Base-by-base conservation (phyloP, 495 filamentous ascomycete genomes). In the Pyronema omphalodes region DNA sequence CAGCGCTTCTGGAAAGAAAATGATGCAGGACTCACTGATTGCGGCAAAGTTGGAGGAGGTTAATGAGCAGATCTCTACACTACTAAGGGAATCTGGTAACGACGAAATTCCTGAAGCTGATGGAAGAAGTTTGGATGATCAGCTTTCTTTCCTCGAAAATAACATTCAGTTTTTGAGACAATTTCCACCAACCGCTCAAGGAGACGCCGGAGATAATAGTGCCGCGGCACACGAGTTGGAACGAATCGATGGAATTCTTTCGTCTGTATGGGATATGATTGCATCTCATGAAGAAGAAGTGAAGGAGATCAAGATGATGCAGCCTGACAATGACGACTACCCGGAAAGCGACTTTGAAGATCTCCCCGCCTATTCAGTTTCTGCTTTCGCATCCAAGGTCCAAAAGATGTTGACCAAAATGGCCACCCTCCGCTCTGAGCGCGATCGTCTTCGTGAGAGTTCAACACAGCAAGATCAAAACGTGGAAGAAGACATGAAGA, bases 401-500 rank as follows among this genome's bases (percentile, higher is more conserved):
- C 83, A 86, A 62, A 77, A 76, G 60, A 70, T 96, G 6, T 84
- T 83, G 19, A 52, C 19, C 18, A 52, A 52, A 41, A 8, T 53
- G 7, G 53, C n/a, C 9, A 53, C 23, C 9, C 41, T 57, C 6
- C 47, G 48, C 23, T 9, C 18, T 17, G 37, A 57, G 12, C 37
- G 51, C 3, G 55, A 57, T 34, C 34, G 9, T n/a, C 37, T 57
- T 14, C 19, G 46, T 23, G 45, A 56, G 14, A 23, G 36, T 51
- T 9, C 54, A 37, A 51, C 56, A 64, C 86, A 94, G 57, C 86
- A 94, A 58, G 88, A 93, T 66, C 75, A 75, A 47, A 88, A 88
- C 14, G 68, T 94, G 18, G 81, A 83, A 56, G 79, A 85, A 3
- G 87, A 95, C 59, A 86, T 94, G 59, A 86, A 93, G 68, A 86